phyloP scores from a whole-genome alignment of 306 rosid species.

The Myrica gale region DNA sequence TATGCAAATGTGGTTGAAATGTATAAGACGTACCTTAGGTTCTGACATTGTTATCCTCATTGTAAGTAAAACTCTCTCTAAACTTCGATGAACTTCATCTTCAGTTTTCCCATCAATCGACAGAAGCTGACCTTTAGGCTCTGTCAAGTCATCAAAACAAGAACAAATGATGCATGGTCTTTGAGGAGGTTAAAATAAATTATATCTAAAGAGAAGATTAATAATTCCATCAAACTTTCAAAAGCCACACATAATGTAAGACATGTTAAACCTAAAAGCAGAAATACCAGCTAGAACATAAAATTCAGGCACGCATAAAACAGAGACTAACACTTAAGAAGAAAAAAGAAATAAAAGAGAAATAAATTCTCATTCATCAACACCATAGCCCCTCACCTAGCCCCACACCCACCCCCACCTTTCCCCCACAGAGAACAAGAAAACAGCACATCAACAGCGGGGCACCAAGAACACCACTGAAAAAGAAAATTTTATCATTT shows the following conservation, averaged over 20 bases:
- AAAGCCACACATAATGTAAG: not conserved
- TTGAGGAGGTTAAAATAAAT: not conserved
- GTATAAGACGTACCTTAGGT: constrained; percentile 69
- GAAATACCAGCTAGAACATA: not conserved
- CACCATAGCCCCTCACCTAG: no score
- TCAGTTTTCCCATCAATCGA: constrained; percentile 89
- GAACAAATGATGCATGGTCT: not conserved
- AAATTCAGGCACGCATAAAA: not conserved
- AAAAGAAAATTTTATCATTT: not conserved
- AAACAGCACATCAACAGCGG: no score
- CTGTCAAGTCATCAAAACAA: constrained; percentile 39
- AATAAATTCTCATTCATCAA: no score
- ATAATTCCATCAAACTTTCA: not conserved
- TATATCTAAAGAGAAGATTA: not conserved
- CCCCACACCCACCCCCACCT: no score
- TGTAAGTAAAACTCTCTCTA: constrained; percentile 92
- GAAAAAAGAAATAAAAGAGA: no score
- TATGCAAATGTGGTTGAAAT: not conserved
- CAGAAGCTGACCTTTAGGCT: constrained; percentile 96
- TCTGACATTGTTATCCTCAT: constrained; percentile 85
- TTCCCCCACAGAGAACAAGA: no score
- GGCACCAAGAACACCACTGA: not conserved
- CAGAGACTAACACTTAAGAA: no score
- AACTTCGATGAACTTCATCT: constrained; percentile 80
- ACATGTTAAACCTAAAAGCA: not conserved